Evolutionary conservation across 129 eudicot species (phyloP).

Genomic region (Flaveria robusta): DNA sequence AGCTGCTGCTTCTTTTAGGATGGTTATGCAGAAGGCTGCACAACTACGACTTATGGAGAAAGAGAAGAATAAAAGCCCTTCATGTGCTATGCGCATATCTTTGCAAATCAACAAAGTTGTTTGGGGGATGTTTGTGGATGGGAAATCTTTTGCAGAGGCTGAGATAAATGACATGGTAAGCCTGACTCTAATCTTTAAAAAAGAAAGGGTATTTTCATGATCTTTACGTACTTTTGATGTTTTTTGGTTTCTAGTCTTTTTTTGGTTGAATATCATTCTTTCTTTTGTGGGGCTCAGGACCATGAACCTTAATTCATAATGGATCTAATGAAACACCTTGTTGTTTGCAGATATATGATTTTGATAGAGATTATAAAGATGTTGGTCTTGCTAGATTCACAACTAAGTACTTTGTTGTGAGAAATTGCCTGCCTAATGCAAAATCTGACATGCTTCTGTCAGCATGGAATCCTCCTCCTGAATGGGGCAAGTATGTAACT

Average conservation of each 20-base stretch:
- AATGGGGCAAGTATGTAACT: slow-evolving; percentile 94
- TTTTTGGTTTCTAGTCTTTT: neutral
- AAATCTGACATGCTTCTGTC: slow-evolving; percentile 93
- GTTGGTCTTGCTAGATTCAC: slow-evolving; percentile 94
- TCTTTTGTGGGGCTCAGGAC: neutral
- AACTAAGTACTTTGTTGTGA: slow-evolving; percentile 85
- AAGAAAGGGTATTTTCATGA: neutral
- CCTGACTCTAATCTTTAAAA: slow-evolving; percentile 2
- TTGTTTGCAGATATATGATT: slow-evolving; percentile 81
- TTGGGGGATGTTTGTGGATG: slow-evolving; percentile 99
- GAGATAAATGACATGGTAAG: slow-evolving; percentile 96
- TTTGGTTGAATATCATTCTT: neutral
- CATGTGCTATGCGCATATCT: slow-evolving; percentile 98
- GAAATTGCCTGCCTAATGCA: slow-evolving; percentile 93
- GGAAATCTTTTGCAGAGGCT: slow-evolving; percentile 95
- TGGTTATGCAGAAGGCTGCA: slow-evolving; percentile 95
- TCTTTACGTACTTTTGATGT: neutral
- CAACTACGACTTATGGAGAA: slow-evolving; percentile 87
- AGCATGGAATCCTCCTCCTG: slow-evolving; percentile 98
- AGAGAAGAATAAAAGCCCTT: slow-evolving; percentile 94
- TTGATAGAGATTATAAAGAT: slow-evolving; percentile 93
- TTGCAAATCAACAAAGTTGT: slow-evolving; percentile 87
- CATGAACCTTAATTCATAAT: slow-evolving; percentile 14
- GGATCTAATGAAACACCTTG: slow-evolving; percentile 26
- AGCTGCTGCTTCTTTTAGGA: slow-evolving; percentile 78